Conservation (phyloP, 768 basidiomycete species). For the Pholiota conissans region DNA sequence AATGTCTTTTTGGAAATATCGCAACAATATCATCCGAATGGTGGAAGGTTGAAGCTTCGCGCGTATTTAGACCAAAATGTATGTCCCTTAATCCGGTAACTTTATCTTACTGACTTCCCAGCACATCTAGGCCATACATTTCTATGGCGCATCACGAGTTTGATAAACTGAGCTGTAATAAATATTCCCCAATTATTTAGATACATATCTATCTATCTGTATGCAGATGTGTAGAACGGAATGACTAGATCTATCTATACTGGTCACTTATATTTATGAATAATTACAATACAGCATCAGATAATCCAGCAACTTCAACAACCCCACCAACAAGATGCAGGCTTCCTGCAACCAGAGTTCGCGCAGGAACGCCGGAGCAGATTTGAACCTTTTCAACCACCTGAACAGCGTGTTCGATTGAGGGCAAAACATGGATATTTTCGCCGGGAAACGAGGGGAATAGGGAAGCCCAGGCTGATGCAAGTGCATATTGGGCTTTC, state of each 20-base stretch:
- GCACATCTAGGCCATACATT: slow-evolving; percentile 49
- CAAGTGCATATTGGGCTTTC: slow-evolving; percentile 75
- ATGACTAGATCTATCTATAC: too few species aligned
- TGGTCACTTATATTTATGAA: not conserved
- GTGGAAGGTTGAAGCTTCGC: slow-evolving; percentile 39
- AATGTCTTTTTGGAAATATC: slow-evolving; percentile 50
- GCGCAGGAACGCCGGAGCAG: slow-evolving; percentile 26
- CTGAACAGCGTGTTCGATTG: slow-evolving; percentile 87
- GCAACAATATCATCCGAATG: slow-evolving; percentile 25
- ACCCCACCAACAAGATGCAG: slow-evolving; percentile 92
- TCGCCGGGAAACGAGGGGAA: slow-evolving; percentile 59
- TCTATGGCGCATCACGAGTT: slow-evolving; percentile 35
- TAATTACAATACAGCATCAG: slow-evolving; percentile 60
- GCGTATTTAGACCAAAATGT: slow-evolving; percentile 60
- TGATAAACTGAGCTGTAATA: not conserved
- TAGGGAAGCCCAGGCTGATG: slow-evolving; percentile 68
- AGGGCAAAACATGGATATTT: slow-evolving; percentile 77
- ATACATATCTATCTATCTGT: not conserved
- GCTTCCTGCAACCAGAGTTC: slow-evolving; percentile 90
- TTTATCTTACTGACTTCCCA: not conserved
- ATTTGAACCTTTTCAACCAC: slow-evolving; percentile 49
- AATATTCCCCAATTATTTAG: not conserved
- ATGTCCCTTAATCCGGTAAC: not conserved
- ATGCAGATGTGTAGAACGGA: not conserved
- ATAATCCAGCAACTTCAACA: slow-evolving; percentile 85